These are phyloP conservation scores for Fraxinus ornus DNA, from an alignment of 305 asterid species.

Conservation along the genomic window DNA sequence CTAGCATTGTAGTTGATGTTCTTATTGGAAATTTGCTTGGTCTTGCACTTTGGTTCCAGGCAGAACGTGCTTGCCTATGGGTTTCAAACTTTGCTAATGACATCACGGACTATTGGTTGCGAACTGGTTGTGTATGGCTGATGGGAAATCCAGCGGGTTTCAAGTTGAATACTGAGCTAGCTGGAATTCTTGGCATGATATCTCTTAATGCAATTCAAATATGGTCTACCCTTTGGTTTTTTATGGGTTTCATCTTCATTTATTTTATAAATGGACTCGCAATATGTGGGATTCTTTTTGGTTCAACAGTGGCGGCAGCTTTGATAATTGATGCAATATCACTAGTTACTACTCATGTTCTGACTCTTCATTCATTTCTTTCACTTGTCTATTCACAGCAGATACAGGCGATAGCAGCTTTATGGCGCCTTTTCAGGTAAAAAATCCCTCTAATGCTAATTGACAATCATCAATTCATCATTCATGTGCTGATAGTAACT, in stretches of 20 bases:
- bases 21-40: conserved; percentile 77
- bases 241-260: conserved; percentile 54
- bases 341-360: conserved; percentile 60
- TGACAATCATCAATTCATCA: neutral
- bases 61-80: conserved; percentile 51
- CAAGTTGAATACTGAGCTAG: conserved; percentile 93
- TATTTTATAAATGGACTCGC: conserved; percentile 59
- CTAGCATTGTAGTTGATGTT: conserved; percentile 64
- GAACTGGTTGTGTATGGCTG: conserved; percentile 94
- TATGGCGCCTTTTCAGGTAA: conserved; percentile 98
- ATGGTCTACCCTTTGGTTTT: conserved; percentile 90
- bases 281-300: conserved; percentile 66
- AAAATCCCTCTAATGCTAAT: neutral
- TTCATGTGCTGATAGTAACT: neutral
- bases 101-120: conserved; percentile 72
- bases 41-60: conserved; percentile 54
- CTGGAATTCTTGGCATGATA: conserved; percentile 88
- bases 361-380: conserved; percentile 67
- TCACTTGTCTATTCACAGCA: conserved; percentile 76
- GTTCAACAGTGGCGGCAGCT: conserved; percentile 79
- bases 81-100: conserved; percentile 55
- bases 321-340: conserved; percentile 63
- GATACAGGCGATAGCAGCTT: conserved; percentile 76
- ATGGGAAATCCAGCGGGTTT: conserved; percentile 99
- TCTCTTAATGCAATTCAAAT: conserved; percentile 79